Evolutionary conservation across 805 yeast species (phyloP), one percentile per base, ranked within the genome.

Genomic region (Myxozyma monticola): DNA sequence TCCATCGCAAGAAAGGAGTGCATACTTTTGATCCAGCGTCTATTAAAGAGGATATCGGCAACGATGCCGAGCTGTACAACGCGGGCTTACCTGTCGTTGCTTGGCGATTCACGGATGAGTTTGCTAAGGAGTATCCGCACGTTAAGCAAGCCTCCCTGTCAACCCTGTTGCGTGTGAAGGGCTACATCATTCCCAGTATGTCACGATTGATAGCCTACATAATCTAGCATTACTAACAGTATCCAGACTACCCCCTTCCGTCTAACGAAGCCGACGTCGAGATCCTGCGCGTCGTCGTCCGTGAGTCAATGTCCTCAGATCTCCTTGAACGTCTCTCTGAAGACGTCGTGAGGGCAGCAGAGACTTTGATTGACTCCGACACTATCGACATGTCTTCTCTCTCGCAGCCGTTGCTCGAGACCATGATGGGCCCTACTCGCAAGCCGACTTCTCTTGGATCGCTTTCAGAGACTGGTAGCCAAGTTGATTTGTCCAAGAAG

Each of bases 41-140:
- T 10, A 41, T 47, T 34, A 42, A 45, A 15, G 41, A 36, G 15
- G 45, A 40, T 2, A 45, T 37, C 21, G 44, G 40, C 21, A 43
- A 49, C 42, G 53, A 51, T 26, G 43, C 56, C 14, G 72, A 71
- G 22, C 67, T 66, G 24, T 88, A 71, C 71, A 76, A 79, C 61
- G 82, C 85, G 1, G 96, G 96, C 1, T 76, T 89, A 53, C 97
- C 97, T 2, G 93, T 89, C 29, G 96, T 88, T 37, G 85, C 96
- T 0, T 89, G 88, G 76, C 80, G 80, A 64, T 78, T 89, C 60
- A 76, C 86, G 2, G 72, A 80, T 44, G 72, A 73, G 33, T 79
- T 89, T 65, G 65, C 69, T 36, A 64, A 76, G 37, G 65, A 75
- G 36, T 86, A 81, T 66, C 93, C 96, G 2, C 88, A 81, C 67